Evolutionary conservation across 2,329 filamentous ascomycete species (phyloP), one percentile per base, ranked within the genome.

Genomic region (Aureobasidium zeae): DNA sequence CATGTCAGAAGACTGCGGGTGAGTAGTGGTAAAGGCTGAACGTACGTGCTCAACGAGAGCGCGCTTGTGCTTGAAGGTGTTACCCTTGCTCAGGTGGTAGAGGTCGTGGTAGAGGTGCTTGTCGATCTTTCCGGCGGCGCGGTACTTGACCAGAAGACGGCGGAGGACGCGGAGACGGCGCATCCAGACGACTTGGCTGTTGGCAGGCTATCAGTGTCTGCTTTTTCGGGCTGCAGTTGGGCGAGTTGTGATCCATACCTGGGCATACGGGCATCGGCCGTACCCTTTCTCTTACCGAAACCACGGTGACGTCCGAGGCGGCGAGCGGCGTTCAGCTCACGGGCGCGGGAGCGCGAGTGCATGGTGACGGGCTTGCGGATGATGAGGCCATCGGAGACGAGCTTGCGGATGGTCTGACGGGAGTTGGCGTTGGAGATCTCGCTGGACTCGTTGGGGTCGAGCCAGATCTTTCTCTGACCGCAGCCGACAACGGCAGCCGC

Each of bases 61-160:
- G 74, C 91, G 84, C 88, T 96, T 98, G 86, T 98, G 91, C 88
- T 98, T 98, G 85, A 98, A 98, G 71, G 91, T 89, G 83, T 98
- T 98, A 93, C 91, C 93, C 88, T 98, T 98, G 83, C 85, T 91
- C 69, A 94, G 77, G 74, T 95, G 91, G 81, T 98, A 98, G 60
- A 98, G 86, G 77, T 96, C 88, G 81, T 98, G 91, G 82, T 98
- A 98, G 53, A 98, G 87, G 80, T 98, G 91, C 83, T 98, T 98
- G 78, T 98, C 91, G 70, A 98, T 98, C 85, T 98, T 98, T 73
- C 93, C 93, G 65, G 84, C 85, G 71, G 89, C 89, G 73, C 91
- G 91, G 81, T 98, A 98, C 81, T 96, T 96, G 78, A 95, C 91
- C 60, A 98, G 79, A 52, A 98, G 85, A 70, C 91, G 91, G 69